Percentiles rank a stretch among this genome's conserved stretches.
Conservation (phyloP, 1,284 basidiomycete genomes). For the Inonotus hispidus region DNA sequence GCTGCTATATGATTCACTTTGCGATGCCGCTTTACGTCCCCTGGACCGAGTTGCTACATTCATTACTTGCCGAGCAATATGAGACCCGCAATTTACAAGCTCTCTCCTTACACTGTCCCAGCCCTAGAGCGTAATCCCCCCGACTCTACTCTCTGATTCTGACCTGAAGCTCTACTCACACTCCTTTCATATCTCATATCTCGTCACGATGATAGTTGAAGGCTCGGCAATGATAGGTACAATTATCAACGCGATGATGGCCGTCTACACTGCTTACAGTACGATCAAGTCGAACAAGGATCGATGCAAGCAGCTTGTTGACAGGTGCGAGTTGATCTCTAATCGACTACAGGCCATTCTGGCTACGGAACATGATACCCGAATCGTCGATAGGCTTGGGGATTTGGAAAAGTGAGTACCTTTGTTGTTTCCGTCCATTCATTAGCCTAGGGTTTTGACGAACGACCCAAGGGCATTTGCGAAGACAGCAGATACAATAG, state of each 20-base stretch:
- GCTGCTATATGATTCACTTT: neutral
- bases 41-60: neutral
- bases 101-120: neutral
- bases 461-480: slow-evolving; percentile 19
- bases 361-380: slow-evolving; percentile 8
- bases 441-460: neutral
- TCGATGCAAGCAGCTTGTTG: slow-evolving; percentile 23
- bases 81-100: neutral
- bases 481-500: slow-evolving; percentile 20
- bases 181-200: neutral
- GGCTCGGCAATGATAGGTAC: slow-evolving; percentile 17
- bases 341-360: slow-evolving; percentile 21
- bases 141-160: neutral
- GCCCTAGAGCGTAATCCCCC: neutral
- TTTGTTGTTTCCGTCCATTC: neutral
- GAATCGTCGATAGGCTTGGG: slow-evolving; percentile 15
- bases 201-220: slow-evolving; percentile 1
- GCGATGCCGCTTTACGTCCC: neutral
- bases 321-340: slow-evolving; percentile 23
- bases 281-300: slow-evolving; percentile 24
- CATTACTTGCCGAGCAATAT: neutral
- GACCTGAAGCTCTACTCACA: neutral
- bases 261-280: slow-evolving; percentile 23
- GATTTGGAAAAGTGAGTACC: slow-evolving; percentile 20
- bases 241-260: slow-evolving; percentile 21